phyloP scores from a whole-genome alignment of 306 rosid species.

The Fragaria ananassa region DNA sequence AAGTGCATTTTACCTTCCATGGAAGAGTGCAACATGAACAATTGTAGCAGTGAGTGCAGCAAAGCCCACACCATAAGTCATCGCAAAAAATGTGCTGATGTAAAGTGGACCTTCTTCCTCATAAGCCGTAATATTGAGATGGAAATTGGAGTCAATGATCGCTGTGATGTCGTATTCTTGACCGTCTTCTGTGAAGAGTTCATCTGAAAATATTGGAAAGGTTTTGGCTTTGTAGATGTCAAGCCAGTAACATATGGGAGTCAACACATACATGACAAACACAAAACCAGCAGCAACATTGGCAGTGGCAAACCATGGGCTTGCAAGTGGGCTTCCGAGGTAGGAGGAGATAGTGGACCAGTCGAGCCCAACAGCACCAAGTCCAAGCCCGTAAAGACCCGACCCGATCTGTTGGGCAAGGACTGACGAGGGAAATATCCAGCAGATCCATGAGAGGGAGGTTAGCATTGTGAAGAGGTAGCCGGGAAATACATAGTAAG shows the following conservation, averaged over 20 bases:
- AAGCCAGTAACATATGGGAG: slow-evolving; percentile 71
- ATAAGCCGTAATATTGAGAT: slow-evolving; percentile 55
- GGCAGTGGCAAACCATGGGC: slow-evolving; percentile 98
- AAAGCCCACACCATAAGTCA: slow-evolving; percentile 81
- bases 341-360: slow-evolving; percentile 88
- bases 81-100: slow-evolving; percentile 62
- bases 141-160: slow-evolving; percentile 70
- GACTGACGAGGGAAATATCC: slow-evolving; percentile 61
- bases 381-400: slow-evolving; percentile 74
- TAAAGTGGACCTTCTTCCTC: slow-evolving; percentile 55
- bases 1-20: slow-evolving; percentile 55
- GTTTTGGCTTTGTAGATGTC: slow-evolving; percentile 60
- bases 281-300: slow-evolving; percentile 76
- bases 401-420: slow-evolving; percentile 87
- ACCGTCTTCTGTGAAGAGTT: slow-evolving; percentile 53
- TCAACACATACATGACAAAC: slow-evolving; percentile 62
- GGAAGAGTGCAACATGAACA: slow-evolving; percentile 80
- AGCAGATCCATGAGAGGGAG: slow-evolving; percentile 83
- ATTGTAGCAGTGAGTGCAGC: slow-evolving; percentile 83
- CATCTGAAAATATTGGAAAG: slow-evolving; percentile 65
- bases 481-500: slow-evolving; percentile 79
- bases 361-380: slow-evolving; percentile 65
- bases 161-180: slow-evolving; percentile 50
- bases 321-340: slow-evolving; percentile 91
- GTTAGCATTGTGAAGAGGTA: slow-evolving; percentile 77